Evolutionary conservation across 2,329 filamentous ascomycete genomes (phyloP), one percentile per base, ranked within the genome.

Genomic region (Colletotrichum zoysiae): DNA sequence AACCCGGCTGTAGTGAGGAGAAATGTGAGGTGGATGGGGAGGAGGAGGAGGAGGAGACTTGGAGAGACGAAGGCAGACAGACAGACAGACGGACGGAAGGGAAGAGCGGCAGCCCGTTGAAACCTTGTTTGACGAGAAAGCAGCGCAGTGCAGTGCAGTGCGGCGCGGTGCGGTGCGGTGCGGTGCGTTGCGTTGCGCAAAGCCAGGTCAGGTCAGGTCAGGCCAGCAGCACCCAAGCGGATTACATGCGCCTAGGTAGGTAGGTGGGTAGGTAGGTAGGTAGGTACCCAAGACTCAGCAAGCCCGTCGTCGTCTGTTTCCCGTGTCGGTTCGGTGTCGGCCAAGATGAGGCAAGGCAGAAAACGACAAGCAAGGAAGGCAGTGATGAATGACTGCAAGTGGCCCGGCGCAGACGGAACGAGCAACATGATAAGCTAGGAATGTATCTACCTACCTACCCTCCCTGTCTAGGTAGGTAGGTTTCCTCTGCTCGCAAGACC

Each of bases 101-200:
- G 60, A 40, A 61, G 14, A 33, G 20, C 11, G n/a, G 20, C 44
- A 69, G 59, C 70, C 70, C 53, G 65, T 62, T 60, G 53, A 65
- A 72, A 72, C 70, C 65, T 72, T 72, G 70, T 72, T 72, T 72
- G 65, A 56, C 51, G 65, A 72, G 55, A 66, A 23, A 46, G 44
- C 44, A 12, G 44, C 20, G 42, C 58, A 14, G 57, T 35, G 44
- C 44, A 44, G 59, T 30, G 20, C 40, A 23, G 35, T 33, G 58
- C 44, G 20, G n/a, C 23, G 58, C 58, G 42, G 16, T 33, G 57
- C 44, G 46, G 51, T 48, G 58, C 65, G 38, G n/a, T 33, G 58
- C 44, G 26, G 14, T 48, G 58, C 58, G 42, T 23, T 46, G 57
- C 44, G 46, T 62, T 48, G 58, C 65, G 65, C 65, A 59, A 69